These are phyloP conservation scores for Naganishia sp. DNA, from an alignment of 1,284 basidiomycete species.

Conservation along the genomic window DNA sequence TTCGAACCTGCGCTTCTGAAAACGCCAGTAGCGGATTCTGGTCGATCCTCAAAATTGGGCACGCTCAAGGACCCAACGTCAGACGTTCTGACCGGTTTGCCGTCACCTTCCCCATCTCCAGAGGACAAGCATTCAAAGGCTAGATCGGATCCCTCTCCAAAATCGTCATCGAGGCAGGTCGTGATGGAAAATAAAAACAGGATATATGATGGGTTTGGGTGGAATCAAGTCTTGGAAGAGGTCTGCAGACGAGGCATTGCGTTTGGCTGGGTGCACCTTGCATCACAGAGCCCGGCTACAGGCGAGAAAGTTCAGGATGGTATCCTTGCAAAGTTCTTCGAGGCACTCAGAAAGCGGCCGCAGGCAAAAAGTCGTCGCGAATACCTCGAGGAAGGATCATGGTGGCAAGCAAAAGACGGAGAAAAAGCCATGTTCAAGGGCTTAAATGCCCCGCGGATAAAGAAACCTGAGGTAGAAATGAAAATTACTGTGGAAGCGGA, in stretches of 20 bases:
- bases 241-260: conserved; percentile 12
- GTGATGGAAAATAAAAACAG: conserved; percentile 13
- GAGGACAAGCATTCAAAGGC: conserved; percentile 19
- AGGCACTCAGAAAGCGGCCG: conserved; percentile 15
- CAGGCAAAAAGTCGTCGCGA: conserved; percentile 4
- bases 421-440: conserved; percentile 20
- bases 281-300: background rate
- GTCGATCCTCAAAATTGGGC: background rate
- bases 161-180: background rate
- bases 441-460: conserved; percentile 6
- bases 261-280: conserved; percentile 15
- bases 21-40: background rate
- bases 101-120: conserved; percentile 10
- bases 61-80: conserved; percentile 22
- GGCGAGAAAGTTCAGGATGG: background rate
- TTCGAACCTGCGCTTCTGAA: background rate
- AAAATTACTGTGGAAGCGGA: conserved; percentile 14
- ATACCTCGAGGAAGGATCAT: conserved; percentile 7
- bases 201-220: conserved; percentile 18
- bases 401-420: conserved; percentile 16
- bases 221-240: conserved; percentile 19
- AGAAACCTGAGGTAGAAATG: conserved; percentile 15
- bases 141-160: background rate
- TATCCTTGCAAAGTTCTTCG: conserved; percentile 7
- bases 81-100: conserved; percentile 14